Base-by-base conservation (phyloP, 2,329 filamentous ascomycete genomes). In the Pyrenophora teres region DNA sequence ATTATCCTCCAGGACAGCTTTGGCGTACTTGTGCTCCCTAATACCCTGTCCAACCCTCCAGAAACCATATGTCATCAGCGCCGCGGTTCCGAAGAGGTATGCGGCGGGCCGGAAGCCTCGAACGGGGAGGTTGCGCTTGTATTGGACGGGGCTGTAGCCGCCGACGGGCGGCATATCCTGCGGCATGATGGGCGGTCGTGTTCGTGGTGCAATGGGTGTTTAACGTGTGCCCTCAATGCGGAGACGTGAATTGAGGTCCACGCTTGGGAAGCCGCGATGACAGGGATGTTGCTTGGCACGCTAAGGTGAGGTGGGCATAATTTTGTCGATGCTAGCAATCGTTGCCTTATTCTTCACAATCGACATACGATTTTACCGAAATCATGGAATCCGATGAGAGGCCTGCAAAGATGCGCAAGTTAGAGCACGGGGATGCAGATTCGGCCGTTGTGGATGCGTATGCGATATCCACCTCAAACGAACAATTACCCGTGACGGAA, bases 121-220 rank as follows among this genome's bases (percentile, higher is more conserved):
- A 59, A 89, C 87, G 60, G 94, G 94, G 57, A 99, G 81, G 80
- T 97, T 97, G 77, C 94, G 89, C 86, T 96, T 96, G 83, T 97
- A 99, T 80, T 99, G 94, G 63, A 99, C 88, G 77, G 93, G 88
- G 76, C 87, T 88, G 78, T 99, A 99, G 83, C 94, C 94, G 81
- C 93, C 94, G 72, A 79, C 76, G 68, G 94, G 94, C 81, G 94
- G 94, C 86, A 99, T 90, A 83, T 99, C 94, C 84, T 97, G 92
- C 81, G 89, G 87, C 93, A 97, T 97, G 72, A 62, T 87, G 81
- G 57, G 60, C 52, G 55, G 48, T 61, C 44, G 42, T 56, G 32
- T 55, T 54, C 45, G 62, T 59, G 56, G 57, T 40, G 65, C 66
- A 70, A 72, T 72, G 53, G 58, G 63, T 55, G 45, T 49, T 48